Percentiles rank a stretch among this genome's conserved stretches.
Conservation (phyloP, 495 filamentous ascomycete genomes). For the Viridothelium virens region DNA sequence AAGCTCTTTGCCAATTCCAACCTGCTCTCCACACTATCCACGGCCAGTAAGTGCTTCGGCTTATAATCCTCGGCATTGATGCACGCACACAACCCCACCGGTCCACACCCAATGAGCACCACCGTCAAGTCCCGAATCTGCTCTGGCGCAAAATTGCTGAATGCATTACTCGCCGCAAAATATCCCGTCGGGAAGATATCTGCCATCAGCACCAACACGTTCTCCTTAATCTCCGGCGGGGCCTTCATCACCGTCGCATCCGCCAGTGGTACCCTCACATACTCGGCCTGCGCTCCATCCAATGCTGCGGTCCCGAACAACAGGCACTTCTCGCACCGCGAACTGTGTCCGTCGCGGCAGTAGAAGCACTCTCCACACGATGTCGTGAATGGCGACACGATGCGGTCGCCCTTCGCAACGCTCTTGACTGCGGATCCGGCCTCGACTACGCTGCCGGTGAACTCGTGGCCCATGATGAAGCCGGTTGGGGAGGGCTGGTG, state of each 20-base stretch:
- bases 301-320: slow-evolving; percentile 68
- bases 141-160: slow-evolving; percentile 55
- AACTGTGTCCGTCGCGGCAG: slow-evolving; percentile 73
- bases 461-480: slow-evolving; percentile 77
- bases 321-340: slow-evolving; percentile 65
- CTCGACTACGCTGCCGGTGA: slow-evolving; percentile 67
- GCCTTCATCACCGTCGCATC: slow-evolving; percentile 75
- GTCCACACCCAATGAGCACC: slow-evolving; percentile 79
- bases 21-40: slow-evolving; percentile 73
- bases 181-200: slow-evolving; percentile 82
- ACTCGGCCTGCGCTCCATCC: slow-evolving; percentile 89
- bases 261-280: slow-evolving; percentile 76
- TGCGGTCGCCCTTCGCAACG: slow-evolving; percentile 65
- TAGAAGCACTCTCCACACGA: slow-evolving; percentile 77
- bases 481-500: slow-evolving; percentile 57
- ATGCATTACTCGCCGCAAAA: slow-evolving; percentile 80
- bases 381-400: slow-evolving; percentile 44
- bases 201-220: slow-evolving; percentile 79
- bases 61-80: slow-evolving; percentile 73
- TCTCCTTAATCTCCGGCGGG: slow-evolving; percentile 65
- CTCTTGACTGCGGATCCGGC: slow-evolving; percentile 59
- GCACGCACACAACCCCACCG: slow-evolving; percentile 69
- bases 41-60: slow-evolving; percentile 74
- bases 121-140: slow-evolving; percentile 63
- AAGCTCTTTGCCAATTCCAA: slow-evolving; percentile 68